Percentiles rank a stretch among this genome's conserved stretches.
phyloP scores from a whole-genome alignment of 2,329 filamentous ascomycete genomes.

The Camillea tinctor region DNA sequence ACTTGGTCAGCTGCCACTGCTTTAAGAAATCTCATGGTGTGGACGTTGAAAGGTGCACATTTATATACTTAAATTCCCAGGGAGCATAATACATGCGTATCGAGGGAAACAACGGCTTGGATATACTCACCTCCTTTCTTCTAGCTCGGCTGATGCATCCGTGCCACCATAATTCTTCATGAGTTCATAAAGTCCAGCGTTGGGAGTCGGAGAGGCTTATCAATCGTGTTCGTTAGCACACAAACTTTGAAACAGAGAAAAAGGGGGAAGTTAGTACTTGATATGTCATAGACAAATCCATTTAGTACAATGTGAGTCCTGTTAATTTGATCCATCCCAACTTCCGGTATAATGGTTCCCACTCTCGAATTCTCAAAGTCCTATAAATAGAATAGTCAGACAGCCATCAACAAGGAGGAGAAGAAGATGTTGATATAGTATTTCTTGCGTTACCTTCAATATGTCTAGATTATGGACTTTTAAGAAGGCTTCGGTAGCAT shows the following conservation, averaged over 20 bases:
- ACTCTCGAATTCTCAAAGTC: slow-evolving; percentile 8
- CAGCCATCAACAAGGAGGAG: neutral
- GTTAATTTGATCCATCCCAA: slow-evolving; percentile 1
- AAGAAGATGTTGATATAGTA: neutral
- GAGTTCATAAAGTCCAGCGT: neutral
- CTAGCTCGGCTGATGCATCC: neutral
- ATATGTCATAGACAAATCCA: slow-evolving; percentile 21
- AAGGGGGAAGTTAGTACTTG: neutral
- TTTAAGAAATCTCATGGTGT: neutral
- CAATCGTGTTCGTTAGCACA: neutral
- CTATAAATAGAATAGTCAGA: neutral
- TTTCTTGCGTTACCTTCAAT: slow-evolving; percentile 6
- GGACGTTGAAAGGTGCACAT: too few relatives aligned
- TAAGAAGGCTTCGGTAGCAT: slow-evolving; percentile 9
- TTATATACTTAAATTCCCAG: too few relatives aligned
- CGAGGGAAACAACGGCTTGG: too few relatives aligned
- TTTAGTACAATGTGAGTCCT: slow-evolving; percentile 14
- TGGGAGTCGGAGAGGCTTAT: neutral
- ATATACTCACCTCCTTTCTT: too few relatives aligned
- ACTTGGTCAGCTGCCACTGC: neutral
- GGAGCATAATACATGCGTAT: too few relatives aligned
- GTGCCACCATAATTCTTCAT: neutral
- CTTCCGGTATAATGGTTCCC: slow-evolving; percentile 16
- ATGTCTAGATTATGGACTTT: slow-evolving; percentile 7
- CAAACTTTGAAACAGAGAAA: neutral